Base-by-base conservation (phyloP, 345 rosid species). In the Hevea brasiliensis region DNA sequence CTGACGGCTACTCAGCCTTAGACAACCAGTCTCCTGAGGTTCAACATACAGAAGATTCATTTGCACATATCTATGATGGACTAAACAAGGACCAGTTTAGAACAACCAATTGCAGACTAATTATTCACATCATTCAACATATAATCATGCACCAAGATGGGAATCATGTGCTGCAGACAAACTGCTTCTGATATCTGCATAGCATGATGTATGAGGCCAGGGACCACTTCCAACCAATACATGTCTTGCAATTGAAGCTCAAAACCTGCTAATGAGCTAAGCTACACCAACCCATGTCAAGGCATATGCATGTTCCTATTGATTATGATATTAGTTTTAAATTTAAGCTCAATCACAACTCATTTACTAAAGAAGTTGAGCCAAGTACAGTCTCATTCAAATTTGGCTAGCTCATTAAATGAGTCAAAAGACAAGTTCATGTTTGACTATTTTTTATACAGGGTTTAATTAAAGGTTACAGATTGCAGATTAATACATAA, bases 1-100 rank as follows among this genome's bases (percentile, higher is more conserved):
- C 88, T 96, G 99, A 79, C 80, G 90, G 79, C 93, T 93, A 72
- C 96, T 93, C 85, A 96, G 80, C 85, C 98, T 88, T 76, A 91
- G 82, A 75, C 85, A 87, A 79, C 73, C 77, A 77, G 79, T 82
- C 76, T 84, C 97, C 97, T 93, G 91, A 72, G 62, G 65, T 57
- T 70, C 66, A 72, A 69, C 17, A 40, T 18, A 67, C 17, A 75
- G 44, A 58, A 71, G 17, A 48, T 51, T 71, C 55, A 56, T 15
- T 35, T 44, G 72, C 60, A 69, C 6, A 75, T 32, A 32, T 29
- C 44, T 4, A 60, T 66, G 32, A 70, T 79, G 63, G 11, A 35
- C 40, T 50, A 40, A n/a, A 59, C 32, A 14, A 61, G 60, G 41
- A 73, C 17, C 41, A 76, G 7, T 35, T 59, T 48, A 58, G 24